Conservation (phyloP, 2,329 filamentous ascomycete genomes). For the Gnomoniopsis sp. region DNA sequence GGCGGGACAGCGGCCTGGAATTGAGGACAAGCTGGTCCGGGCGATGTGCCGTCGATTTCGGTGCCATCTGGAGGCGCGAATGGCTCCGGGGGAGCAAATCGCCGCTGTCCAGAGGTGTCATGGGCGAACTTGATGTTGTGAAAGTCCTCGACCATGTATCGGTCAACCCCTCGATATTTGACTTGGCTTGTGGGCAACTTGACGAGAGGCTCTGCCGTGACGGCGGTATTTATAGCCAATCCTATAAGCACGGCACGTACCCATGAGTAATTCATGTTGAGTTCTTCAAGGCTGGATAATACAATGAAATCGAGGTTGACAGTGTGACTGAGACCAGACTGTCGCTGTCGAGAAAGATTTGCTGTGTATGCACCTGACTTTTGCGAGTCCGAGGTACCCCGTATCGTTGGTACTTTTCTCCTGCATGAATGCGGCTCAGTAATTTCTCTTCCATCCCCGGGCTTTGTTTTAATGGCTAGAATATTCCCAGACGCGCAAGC, state of each 20-base stretch:
- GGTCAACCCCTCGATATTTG: constrained; percentile 16
- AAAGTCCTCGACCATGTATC: constrained; percentile 23
- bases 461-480: too few species aligned
- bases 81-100: constrained; percentile 26
- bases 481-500: too few species aligned
- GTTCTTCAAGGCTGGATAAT: not conserved
- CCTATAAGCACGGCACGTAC: not conserved
- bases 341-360: not conserved
- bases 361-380: too few species aligned
- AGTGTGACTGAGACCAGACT: not conserved
- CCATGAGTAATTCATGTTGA: not conserved
- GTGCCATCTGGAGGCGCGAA: constrained; percentile 22
- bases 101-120: constrained; percentile 24
- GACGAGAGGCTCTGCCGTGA: constrained; percentile 1
- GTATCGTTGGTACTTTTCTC: too few species aligned
- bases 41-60: constrained; percentile 22
- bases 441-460: too few species aligned
- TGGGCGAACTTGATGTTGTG: constrained; percentile 26
- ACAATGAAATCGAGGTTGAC: not conserved
- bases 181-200: not conserved
- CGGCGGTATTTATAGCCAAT: not conserved
- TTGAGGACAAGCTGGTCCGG: constrained; percentile 27
- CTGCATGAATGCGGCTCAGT: too few species aligned
- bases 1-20: constrained; percentile 23
- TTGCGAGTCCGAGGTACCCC: too few species aligned